These are phyloP conservation scores for Euryodendron excelsum DNA, from an alignment of 148 eudicot species.

Conservation along the genomic window DNA sequence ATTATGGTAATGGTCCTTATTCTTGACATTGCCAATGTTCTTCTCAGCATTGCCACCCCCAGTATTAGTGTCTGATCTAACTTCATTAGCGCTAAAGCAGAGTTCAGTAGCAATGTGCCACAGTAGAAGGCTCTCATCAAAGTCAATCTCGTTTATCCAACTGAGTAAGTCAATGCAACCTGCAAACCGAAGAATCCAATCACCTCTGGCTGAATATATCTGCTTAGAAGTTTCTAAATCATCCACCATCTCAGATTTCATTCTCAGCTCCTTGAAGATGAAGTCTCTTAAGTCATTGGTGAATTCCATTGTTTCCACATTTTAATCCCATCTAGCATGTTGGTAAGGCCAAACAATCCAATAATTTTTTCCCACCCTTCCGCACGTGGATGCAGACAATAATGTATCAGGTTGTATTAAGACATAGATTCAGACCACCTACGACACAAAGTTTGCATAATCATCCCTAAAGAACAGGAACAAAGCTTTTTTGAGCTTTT, in stretches of 20 bases:
- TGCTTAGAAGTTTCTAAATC: slow-evolving; percentile 26
- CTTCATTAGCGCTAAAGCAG: not conserved
- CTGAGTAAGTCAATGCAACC: not conserved
- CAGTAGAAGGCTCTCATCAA: slow-evolving; percentile 1
- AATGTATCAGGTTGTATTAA: slow-evolving; percentile 29
- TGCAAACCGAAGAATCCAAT: slow-evolving; percentile 7
- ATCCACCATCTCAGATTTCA: slow-evolving; percentile 30
- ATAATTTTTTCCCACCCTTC: not conserved
- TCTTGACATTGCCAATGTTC: not conserved
- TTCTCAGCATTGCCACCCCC: not conserved
- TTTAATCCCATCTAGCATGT: slow-evolving; percentile 20
- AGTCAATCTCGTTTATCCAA: slow-evolving; percentile 4
- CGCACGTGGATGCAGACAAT: slow-evolving; percentile 24
- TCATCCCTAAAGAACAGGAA: not conserved
- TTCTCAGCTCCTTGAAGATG: slow-evolving; percentile 33
- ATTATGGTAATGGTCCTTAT: not conserved
- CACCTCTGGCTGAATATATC: slow-evolving; percentile 7
- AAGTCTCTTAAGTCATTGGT: slow-evolving; percentile 19
- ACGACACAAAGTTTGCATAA: slow-evolving; percentile 11
- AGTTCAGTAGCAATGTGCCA: slow-evolving; percentile 11
- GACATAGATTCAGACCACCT: slow-evolving; percentile 39
- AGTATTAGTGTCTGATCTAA: not conserved
- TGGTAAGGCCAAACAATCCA: slow-evolving; percentile 23
- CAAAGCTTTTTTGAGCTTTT: not conserved
- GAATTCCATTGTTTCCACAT: slow-evolving; percentile 22